Evolutionary conservation across 2,329 filamentous ascomycete species (phyloP).

Genomic region (Colletotrichum sp.): DNA sequence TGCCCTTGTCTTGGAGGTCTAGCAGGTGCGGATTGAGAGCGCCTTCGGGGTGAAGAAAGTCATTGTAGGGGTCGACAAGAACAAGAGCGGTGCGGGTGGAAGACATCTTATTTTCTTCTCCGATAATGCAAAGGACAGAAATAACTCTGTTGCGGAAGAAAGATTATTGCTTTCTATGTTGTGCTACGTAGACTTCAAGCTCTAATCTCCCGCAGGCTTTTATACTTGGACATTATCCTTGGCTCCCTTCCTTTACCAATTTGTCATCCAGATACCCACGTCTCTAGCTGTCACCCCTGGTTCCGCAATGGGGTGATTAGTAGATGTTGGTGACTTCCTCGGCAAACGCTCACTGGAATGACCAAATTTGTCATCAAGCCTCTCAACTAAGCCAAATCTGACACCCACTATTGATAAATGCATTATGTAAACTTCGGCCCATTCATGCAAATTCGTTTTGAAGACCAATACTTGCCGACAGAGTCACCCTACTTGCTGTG

Average conservation of each 20-base stretch:
- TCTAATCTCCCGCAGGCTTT: rapidly evolving
- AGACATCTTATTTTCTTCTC: neutral
- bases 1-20: neutral
- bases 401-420: neutral
- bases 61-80: neutral
- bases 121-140: neutral
- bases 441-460: too few species aligned
- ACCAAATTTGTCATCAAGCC: neutral
- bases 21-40: neutral
- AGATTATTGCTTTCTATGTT: neutral
- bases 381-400: rapidly evolving
- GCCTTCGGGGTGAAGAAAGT: neutral
- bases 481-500: rapidly evolving
- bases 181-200: neutral
- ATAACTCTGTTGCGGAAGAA: too few species aligned
- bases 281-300: neutral
- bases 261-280: neutral
- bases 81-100: neutral
- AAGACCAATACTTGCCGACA: rapidly evolving
- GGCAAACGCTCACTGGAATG: neutral
- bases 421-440: neutral
- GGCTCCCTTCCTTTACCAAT: neutral
- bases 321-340: neutral
- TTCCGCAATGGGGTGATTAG: neutral
- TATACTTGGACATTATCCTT: neutral